A percentile compares a stretch with the other conserved stretches of the same genome.
These are phyloP conservation scores for Chytriomyces confervae DNA, from an alignment of 192 early-diverging fungal genomes.

Conservation along the genomic window DNA sequence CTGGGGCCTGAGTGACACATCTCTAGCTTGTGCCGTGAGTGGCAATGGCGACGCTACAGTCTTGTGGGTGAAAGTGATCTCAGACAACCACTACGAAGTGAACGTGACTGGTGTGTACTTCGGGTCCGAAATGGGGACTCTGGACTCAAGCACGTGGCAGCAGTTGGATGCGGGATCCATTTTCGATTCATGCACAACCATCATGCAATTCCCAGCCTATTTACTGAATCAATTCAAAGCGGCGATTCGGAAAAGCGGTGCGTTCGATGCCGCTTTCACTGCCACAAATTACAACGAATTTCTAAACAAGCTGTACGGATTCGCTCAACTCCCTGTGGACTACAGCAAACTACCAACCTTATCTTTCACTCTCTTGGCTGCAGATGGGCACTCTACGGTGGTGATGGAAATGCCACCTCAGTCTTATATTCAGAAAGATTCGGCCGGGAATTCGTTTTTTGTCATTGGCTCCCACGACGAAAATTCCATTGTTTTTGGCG, in stretches of 20 bases:
- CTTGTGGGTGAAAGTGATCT: constrained; percentile 2
- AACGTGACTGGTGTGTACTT: constrained; percentile 27
- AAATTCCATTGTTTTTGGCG: constrained; percentile 28
- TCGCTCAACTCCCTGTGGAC: constrained; percentile 1
- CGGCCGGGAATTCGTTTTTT: constrained; percentile 6
- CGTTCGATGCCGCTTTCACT: background rate
- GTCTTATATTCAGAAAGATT: constrained; percentile 16
- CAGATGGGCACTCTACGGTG: background rate
- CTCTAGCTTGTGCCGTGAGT: background rate
- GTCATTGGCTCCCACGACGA: constrained; percentile 3
- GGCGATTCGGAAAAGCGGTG: background rate
- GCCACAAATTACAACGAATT: constrained; percentile 10
- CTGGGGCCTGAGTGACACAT: constrained; percentile 21
- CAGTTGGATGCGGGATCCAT: constrained; percentile 7
- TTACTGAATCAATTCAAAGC: background rate
- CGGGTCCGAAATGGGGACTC: background rate
- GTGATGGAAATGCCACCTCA: constrained; percentile 13
- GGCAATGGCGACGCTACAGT: background rate
- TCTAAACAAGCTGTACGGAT: constrained; percentile 14
- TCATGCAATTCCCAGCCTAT: background rate
- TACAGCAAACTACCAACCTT: constrained; percentile 11
- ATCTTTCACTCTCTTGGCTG: constrained; percentile 4
- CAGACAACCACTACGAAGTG: constrained; percentile 16
- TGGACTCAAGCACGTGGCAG: constrained; percentile 14
- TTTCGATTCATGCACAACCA: constrained; percentile 35